Evolutionary conservation across 2,329 filamentous ascomycete species (phyloP), one percentile per base, ranked within the genome.

Genomic region (Ceratocystis cubensis): DNA sequence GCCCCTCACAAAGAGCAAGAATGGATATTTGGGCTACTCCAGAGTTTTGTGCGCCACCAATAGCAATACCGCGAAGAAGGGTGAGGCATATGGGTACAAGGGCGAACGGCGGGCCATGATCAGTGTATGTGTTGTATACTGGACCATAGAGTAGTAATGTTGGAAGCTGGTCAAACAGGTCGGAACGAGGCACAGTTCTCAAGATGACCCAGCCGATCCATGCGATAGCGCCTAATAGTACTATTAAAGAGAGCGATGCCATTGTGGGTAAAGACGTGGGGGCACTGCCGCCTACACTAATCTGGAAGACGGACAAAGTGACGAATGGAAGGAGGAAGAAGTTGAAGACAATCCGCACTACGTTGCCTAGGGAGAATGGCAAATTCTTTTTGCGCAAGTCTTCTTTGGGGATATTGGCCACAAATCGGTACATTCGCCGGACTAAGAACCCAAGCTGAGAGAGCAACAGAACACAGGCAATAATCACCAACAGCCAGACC

Each of bases 71-170:
- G 44, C 93, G 87, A 67, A 96, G 78, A 73, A 96, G 86, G 3
- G 88, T 96, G 68, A 97, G 80, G 44, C 95, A 78, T 17, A 96
- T 85, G 0, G 93, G 92, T 22, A 96, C 86, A 53, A 96, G 81
- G 5, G 93, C 91, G 75, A 96, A 99, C 0, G 90, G 86, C 6
- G 93, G 90, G 0, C 91, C 91, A 74, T 93, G 89, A 74, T 99
- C 94, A 28, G 89, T 94, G 75, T 96, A 97, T 0, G 94, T 99
- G 76, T 99, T 99, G 76, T 99, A 99, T 6, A 99, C 79, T 4
- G 94, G 91, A 0, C 94, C 94, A 71, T 96, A 97, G 0, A 91
- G 82, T 1, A 99, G 80, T 7, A 97, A 86, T 0, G 91, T 96
- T 5, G 91, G 86, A 62, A 99, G 80, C 72, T 97, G 91, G 75